A percentile compares a stretch with the other conserved stretches of the same genome.
Conservation (phyloP, 495 filamentous ascomycete species). For the Annulohypoxylon nitens region DNA sequence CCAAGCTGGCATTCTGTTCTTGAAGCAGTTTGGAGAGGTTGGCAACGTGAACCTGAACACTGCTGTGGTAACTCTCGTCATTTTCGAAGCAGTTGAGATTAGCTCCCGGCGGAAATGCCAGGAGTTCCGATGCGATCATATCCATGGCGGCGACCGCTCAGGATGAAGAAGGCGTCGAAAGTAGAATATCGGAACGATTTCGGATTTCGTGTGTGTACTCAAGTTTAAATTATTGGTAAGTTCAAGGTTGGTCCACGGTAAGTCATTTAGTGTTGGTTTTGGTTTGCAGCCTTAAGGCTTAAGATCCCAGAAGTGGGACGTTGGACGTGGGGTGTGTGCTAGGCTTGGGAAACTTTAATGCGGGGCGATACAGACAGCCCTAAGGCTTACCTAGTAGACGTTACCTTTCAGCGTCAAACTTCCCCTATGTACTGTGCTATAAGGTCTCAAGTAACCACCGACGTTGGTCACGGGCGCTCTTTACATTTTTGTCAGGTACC, state of each 20-base stretch:
- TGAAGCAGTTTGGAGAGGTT: conserved; percentile 52
- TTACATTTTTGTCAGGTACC: neutral
- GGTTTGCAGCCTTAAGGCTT: neutral
- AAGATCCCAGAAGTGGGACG: neutral
- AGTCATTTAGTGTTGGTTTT: neutral
- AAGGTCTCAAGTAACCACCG: neutral
- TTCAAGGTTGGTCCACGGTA: neutral
- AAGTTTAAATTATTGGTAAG: neutral
- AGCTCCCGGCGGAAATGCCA: conserved; percentile 56
- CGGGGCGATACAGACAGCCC: conserved; percentile 4
- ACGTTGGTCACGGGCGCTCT: neutral
- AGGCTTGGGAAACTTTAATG: conserved; percentile 16
- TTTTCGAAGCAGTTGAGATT: conserved; percentile 46
- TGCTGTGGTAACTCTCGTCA: conserved; percentile 46
- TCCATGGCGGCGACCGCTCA: conserved; percentile 53
- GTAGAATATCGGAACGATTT: conserved; percentile 6
- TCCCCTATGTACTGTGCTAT: too few relatives aligned
- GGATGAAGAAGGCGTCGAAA: conserved; percentile 9
- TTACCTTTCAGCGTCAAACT: neutral
- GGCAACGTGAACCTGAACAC: conserved; percentile 48
- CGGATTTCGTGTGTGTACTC: neutral
- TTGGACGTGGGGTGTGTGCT: too few relatives aligned
- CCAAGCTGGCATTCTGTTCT: conserved; percentile 37
- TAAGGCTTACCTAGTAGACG: neutral
- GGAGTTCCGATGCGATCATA: conserved; percentile 52